phyloP scores from a whole-genome alignment of 2,329 filamentous ascomycete genomes.

The Pyrenochaeta sp. region DNA sequence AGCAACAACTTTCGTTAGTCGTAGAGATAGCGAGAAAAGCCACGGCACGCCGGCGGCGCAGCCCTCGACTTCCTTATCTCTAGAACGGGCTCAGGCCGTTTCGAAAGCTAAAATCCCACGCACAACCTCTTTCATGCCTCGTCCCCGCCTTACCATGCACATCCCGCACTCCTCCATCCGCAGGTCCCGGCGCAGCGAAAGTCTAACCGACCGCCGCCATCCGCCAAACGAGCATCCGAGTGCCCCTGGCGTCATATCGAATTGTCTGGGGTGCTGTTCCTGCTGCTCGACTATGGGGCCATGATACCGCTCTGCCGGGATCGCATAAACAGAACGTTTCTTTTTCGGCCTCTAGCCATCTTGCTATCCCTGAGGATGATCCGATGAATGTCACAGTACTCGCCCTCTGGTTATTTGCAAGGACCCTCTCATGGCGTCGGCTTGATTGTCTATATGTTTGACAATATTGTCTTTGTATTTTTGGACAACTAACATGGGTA shows the following conservation, averaged over 20 bases:
- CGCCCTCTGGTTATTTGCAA: neutral
- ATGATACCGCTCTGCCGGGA: neutral
- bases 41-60: slow-evolving; percentile 1
- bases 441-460: neutral
- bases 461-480: neutral
- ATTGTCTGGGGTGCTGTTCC: neutral
- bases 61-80: neutral
- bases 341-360: neutral
- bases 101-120: neutral
- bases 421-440: neutral
- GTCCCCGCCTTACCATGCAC: neutral
- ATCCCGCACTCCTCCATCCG: slow-evolving; percentile 1
- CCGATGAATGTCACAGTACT: neutral
- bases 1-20: neutral
- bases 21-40: neutral
- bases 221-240: neutral
- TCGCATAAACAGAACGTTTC: neutral
- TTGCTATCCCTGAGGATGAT: slow-evolving; percentile 3
- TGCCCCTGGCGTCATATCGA: neutral
- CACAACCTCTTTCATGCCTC: neutral
- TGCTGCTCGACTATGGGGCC: neutral
- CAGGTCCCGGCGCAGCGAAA: neutral
- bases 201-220: neutral
- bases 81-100: neutral
- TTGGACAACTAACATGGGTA: neutral